Percentiles rank a stretch among this genome's conserved stretches.
Conservation (phyloP, 331 rosid species). For the Acacia concinna region DNA sequence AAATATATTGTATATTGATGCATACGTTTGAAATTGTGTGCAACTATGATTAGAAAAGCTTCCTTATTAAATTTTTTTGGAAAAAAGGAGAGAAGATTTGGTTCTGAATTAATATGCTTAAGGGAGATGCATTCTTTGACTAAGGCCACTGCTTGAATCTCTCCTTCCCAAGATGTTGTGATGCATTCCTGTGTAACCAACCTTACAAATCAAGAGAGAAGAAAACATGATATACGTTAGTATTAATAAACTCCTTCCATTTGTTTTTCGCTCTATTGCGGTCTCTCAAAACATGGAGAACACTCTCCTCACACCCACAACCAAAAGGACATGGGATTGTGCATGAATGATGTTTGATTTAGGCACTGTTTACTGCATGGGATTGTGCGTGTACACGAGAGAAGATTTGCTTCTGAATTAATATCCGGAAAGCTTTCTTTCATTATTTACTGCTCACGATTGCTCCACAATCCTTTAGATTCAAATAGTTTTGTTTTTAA, state of each 20-base stretch:
- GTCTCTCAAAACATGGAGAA: too few species aligned
- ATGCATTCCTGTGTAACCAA: too few species aligned
- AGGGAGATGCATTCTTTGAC: neutral
- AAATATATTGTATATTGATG: neutral
- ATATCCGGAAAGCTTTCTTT: neutral
- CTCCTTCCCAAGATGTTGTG: too few species aligned
- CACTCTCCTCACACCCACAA: too few species aligned
- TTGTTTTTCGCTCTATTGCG: too few species aligned
- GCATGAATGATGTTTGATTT: neutral
- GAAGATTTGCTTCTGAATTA: slow-evolving; percentile 2
- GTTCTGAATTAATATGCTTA: slow-evolving; percentile 3
- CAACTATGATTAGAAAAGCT: slow-evolving; percentile 8
- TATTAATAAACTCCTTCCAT: too few species aligned
- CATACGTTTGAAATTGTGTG: slow-evolving; percentile 3
- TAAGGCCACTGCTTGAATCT: too few species aligned
- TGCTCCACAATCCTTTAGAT: neutral
- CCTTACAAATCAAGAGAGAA: too few species aligned
- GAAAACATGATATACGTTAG: too few species aligned
- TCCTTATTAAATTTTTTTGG: neutral
- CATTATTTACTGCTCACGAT: neutral
- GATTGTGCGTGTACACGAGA: neutral
- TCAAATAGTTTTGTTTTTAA: neutral
- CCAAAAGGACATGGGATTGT: too few species aligned
- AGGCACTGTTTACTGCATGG: neutral
- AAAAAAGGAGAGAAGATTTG: neutral